Evolutionary conservation across 2,329 filamentous ascomycete species (phyloP).

Genomic region (Botryosphaeria agaves): DNA sequence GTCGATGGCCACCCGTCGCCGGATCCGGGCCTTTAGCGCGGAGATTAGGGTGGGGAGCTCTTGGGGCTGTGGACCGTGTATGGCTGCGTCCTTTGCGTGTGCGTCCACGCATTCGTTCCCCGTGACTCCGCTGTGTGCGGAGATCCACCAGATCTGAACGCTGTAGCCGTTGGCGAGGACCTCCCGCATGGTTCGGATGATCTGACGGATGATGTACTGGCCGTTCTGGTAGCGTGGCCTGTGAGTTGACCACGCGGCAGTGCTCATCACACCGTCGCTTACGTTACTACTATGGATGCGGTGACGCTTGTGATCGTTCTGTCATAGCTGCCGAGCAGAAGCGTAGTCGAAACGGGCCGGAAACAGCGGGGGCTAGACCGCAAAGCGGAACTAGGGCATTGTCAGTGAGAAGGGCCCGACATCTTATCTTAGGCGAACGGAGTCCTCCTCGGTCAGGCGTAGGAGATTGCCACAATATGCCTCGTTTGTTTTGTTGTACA

Average conservation of each 20-base stretch:
- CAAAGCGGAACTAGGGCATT: neutral
- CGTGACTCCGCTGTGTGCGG: neutral
- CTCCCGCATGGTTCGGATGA: neutral
- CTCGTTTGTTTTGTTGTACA: neutral
- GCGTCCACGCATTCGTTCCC: neutral
- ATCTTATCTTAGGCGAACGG: neutral
- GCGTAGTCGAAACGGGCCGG: neutral
- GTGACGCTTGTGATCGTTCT: too few relatives aligned
- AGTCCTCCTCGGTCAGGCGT: too few relatives aligned
- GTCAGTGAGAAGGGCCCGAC: neutral
- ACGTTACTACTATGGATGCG: too few relatives aligned
- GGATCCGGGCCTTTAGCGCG: neutral
- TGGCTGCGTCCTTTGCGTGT: neutral
- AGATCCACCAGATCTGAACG: neutral
- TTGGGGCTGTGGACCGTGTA: neutral
- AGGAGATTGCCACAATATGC: neutral
- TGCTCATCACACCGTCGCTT: too few relatives aligned
- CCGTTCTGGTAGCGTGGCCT: neutral
- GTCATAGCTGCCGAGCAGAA: neutral
- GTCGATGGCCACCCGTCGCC: neutral
- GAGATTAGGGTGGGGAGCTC: neutral
- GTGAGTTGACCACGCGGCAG: neutral
- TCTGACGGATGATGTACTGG: neutral
- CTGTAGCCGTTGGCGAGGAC: neutral
- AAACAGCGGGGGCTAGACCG: neutral